Conservation (phyloP, 345 rosid species). For the Cardamine resedifolia region DNA sequence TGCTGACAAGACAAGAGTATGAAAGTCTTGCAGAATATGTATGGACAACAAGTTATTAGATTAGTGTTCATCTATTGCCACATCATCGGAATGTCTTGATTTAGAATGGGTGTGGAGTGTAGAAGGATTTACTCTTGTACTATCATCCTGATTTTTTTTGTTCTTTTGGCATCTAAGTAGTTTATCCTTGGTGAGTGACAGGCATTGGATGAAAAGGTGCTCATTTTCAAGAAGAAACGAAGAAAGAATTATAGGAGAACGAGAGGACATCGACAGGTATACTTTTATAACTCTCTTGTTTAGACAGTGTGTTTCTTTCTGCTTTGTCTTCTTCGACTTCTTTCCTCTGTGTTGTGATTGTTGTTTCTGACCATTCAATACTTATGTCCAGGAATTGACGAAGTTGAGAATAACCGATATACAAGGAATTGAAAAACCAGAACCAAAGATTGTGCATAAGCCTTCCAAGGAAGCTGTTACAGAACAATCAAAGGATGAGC, state of each 20-base stretch:
- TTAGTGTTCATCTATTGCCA: slow-evolving; percentile 1
- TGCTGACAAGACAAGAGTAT: neutral
- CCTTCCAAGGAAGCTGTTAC: slow-evolving; percentile 41
- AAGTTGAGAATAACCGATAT: slow-evolving; percentile 90
- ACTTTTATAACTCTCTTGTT: neutral
- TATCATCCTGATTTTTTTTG: no score
- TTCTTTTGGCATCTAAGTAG: neutral
- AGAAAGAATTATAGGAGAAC: slow-evolving; percentile 89
- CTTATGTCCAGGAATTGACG: slow-evolving; percentile 70
- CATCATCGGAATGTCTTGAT: neutral
- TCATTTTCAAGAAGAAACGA: slow-evolving; percentile 91
- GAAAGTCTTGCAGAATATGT: neutral
- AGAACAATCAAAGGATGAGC: slow-evolving; percentile 55
- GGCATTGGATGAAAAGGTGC: slow-evolving; percentile 95
- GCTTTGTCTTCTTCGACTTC: neutral
- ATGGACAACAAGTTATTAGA: slow-evolving; percentile 1
- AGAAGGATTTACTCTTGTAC: neutral
- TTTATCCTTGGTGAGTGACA: slow-evolving; percentile 34
- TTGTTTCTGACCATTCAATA: neutral
- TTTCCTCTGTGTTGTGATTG: neutral
- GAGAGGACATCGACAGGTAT: slow-evolving; percentile 89
- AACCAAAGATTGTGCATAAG: slow-evolving; percentile 33
- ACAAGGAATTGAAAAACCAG: slow-evolving; percentile 83
- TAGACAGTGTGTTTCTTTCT: slow-evolving; percentile 1
- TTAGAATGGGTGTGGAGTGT: neutral